Conservation (phyloP, 805 yeast species). For the Schizosaccharomyces pombe region DNA sequence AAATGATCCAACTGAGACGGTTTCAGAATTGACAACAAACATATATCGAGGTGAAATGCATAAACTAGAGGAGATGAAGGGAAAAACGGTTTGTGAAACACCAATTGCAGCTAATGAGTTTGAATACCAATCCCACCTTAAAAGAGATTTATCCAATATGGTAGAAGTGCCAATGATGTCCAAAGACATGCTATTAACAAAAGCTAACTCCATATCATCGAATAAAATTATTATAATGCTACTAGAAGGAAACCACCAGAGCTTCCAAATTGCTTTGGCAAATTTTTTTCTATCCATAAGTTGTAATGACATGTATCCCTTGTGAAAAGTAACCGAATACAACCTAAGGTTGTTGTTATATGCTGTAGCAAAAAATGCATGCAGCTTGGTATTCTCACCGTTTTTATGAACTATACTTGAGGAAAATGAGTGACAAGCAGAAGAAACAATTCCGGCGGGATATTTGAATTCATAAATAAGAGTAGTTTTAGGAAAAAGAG, state of each 20-base stretch:
- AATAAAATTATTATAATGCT: neutral
- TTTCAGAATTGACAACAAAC: neutral
- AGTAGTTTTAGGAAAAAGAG: neutral
- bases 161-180: neutral
- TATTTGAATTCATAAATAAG: neutral
- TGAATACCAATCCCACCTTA: neutral
- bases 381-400: neutral
- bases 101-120: neutral
- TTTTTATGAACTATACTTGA: neutral
- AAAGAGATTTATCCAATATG: neutral
- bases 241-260: neutral
- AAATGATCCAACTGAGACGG: neutral
- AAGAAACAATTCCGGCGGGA: neutral
- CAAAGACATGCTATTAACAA: neutral
- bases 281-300: neutral
- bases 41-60: neutral
- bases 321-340: neutral
- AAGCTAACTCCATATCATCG: neutral
- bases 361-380: neutral
- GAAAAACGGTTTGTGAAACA: neutral
- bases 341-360: neutral
- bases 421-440: neutral
- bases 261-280: neutral
- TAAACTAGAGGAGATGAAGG: neutral
- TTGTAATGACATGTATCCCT: neutral